phyloP scores from a whole-genome alignment of 148 eudicot genomes.

The Spergularia bocconei region DNA sequence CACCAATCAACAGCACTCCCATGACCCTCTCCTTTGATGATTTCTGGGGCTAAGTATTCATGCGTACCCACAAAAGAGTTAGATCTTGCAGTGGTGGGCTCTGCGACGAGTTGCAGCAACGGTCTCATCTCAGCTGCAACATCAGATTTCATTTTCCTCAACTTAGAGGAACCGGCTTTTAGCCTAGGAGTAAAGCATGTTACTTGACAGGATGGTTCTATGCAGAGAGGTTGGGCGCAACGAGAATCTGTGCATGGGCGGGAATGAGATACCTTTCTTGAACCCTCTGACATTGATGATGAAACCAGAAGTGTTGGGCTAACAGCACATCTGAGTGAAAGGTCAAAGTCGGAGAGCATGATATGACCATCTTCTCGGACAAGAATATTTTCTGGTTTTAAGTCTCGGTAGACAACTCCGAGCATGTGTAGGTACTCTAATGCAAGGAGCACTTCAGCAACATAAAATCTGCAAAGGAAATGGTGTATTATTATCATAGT shows the following conservation, averaged over 20 bases:
- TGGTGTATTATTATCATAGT: background rate
- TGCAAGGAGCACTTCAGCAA: slow-evolving; percentile 89
- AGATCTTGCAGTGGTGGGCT: slow-evolving; percentile 85
- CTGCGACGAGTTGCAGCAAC: slow-evolving; percentile 79
- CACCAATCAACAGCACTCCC: slow-evolving; percentile 99
- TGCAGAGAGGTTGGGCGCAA: slow-evolving; percentile 77
- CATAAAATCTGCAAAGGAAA: slow-evolving; percentile 60
- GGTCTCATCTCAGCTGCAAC: slow-evolving; percentile 43
- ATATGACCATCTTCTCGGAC: slow-evolving; percentile 95
- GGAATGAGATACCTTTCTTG: slow-evolving; percentile 50
- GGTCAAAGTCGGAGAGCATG: slow-evolving; percentile 92
- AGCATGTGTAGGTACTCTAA: slow-evolving; percentile 93
- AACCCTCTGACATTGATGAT: slow-evolving; percentile 47
- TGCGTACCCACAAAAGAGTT: slow-evolving; percentile 96
- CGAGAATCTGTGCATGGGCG: slow-evolving; percentile 65
- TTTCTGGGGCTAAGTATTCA: slow-evolving; percentile 89
- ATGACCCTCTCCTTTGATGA: slow-evolving; percentile 89
- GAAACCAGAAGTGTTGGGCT: slow-evolving; percentile 72
- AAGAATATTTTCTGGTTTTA: slow-evolving; percentile 84
- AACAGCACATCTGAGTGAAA: slow-evolving; percentile 79
- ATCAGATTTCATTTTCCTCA: slow-evolving; percentile 48
- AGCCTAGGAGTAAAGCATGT: slow-evolving; percentile 77
- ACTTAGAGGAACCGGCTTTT: slow-evolving; percentile 36
- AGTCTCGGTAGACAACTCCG: slow-evolving; percentile 81
- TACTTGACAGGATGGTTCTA: slow-evolving; percentile 74